Evolutionary conservation across 768 basidiomycete genomes (phyloP), one percentile per base, ranked within the genome.

Genomic region (Tephrocybe sp.): DNA sequence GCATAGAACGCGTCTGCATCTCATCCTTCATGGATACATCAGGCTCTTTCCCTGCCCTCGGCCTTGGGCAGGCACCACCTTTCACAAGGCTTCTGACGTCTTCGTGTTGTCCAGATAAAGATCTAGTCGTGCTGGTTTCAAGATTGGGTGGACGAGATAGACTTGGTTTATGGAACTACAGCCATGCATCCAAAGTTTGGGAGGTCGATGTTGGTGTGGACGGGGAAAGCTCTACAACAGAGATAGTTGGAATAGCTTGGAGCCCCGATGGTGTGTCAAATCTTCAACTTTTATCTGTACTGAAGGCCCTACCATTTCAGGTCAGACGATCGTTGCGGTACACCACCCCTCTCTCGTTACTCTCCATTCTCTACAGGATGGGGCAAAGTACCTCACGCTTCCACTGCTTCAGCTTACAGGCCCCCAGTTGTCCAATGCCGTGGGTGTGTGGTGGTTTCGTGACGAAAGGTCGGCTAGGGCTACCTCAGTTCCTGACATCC

Each of bases 41-140:
- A 35, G 76, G 74, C 47, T 72, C 80, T 2, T 86, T 86, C 60
- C 69, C 76, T 22, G 72, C 80, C 26, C 72, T 90, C 48, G 80
- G 82, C 19, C 74, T 72, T 30, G 64, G 87, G 26, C 75, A 74
- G 38, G 67, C 89, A 11, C 79, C 84, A 5, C 70, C 79, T 6
- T 70, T 79, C 26, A 79, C 79, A 48, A 80, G 84, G 35, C 59
- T 91, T 26, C 67, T 87, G 20, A 51, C 71, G 9, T 77, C 83
- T 17, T 81, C 89, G 41, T 91, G 89, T 60, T 90, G 90, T 64
- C 89, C 89, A 8, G 90, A 92, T 71, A 92, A 92, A 65, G 90
- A 92, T 66, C 72, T 92, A 36, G 68, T 91, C 4, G 71, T 84
- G 22, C 69, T 90, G 7, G 71, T 91, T 44, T 83, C 84, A 51